Evolutionary conservation across 805 yeast genomes (phyloP).

Genomic region (Maudiozyma bulderi): DNA sequence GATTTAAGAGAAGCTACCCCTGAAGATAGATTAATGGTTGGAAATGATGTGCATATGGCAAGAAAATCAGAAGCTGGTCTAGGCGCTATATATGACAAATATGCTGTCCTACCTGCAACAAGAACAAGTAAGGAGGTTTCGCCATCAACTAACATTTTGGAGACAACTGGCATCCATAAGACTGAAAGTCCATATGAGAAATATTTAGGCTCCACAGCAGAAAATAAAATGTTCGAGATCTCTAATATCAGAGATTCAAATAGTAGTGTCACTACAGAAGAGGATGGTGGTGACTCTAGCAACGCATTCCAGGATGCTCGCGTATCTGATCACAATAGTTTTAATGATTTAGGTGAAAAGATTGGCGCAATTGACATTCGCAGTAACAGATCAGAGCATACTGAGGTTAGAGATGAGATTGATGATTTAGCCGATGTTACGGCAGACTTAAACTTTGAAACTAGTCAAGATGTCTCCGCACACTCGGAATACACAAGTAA

Average conservation of each 20-base stretch:
- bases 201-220: constrained; percentile 16
- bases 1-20: not conserved
- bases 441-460: constrained; percentile 2
- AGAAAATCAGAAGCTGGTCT: constrained; percentile 3
- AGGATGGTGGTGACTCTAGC: constrained; percentile 4
- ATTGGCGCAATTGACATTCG: constrained; percentile 14
- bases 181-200: constrained; percentile 21
- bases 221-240: constrained; percentile 16
- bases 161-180: not conserved
- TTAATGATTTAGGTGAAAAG: constrained; percentile 14
- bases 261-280: constrained; percentile 10
- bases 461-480: not conserved
- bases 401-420: not conserved
- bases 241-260: constrained; percentile 17
- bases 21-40: not conserved
- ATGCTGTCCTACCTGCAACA: not conserved
- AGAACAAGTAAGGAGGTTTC: not conserved
- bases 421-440: not conserved
- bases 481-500: not conserved
- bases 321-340: not conserved
- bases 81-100: constrained; percentile 4
- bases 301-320: not conserved
- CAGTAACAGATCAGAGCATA: not conserved
- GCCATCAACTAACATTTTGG: not conserved
- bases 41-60: not conserved